Percentiles rank a stretch among this genome's conserved stretches.
phyloP scores from a whole-genome alignment of 1,139 yeast species.

The Protomyces macrosporus region DNA sequence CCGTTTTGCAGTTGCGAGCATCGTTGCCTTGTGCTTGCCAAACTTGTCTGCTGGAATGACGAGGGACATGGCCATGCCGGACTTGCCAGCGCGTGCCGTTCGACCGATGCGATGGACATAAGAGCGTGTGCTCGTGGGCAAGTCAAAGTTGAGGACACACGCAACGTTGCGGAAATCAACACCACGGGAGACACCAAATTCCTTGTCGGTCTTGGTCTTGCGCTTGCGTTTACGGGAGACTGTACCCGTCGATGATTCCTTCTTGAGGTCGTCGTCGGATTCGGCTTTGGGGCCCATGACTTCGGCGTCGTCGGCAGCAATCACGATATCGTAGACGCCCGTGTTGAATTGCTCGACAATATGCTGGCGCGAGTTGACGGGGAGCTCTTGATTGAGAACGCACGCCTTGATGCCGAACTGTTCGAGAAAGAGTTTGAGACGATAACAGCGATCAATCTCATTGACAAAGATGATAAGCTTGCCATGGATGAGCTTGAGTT shows the following conservation, averaged over 20 bases:
- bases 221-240: constrained; percentile 42
- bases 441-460: constrained; percentile 90
- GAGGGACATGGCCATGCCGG: constrained; percentile 92
- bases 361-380: constrained; percentile 86
- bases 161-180: constrained; percentile 95
- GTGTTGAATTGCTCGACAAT: constrained; percentile 94
- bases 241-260: constrained; percentile 4
- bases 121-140: constrained; percentile 83
- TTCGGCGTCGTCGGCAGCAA: constrained; percentile 81
- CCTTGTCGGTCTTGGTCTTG: constrained; percentile 48
- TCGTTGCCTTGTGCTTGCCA: constrained; percentile 84
- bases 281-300: constrained; percentile 33
- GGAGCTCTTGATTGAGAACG: constrained; percentile 86
- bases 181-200: constrained; percentile 94
- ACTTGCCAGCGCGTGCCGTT: constrained; percentile 94
- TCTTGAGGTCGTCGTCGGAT: constrained; percentile 30
- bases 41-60: constrained; percentile 77
- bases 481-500: constrained; percentile 81
- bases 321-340: constrained; percentile 75
- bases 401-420: constrained; percentile 91
- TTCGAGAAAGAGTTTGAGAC: constrained; percentile 81
- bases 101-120: constrained; percentile 95
- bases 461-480: constrained; percentile 88
- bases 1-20: constrained; percentile 61
- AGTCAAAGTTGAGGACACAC: constrained; percentile 90